phyloP scores from a whole-genome alignment of 2,329 filamentous ascomycete genomes.

The Colletotrichum sp. region DNA sequence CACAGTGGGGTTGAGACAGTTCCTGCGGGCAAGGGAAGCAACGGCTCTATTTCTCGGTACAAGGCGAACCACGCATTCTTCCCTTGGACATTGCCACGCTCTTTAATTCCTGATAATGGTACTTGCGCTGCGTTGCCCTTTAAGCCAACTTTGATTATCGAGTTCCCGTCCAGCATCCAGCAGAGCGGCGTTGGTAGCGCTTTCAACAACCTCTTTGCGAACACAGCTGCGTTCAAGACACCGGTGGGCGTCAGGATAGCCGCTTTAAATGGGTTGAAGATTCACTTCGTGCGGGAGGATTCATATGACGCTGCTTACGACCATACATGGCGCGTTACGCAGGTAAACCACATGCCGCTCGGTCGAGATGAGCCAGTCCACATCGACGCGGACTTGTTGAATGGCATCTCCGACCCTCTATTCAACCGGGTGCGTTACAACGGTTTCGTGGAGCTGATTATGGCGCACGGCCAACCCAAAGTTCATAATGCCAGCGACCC shows the following conservation, averaged over 20 bases:
- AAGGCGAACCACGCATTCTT: slow-evolving; percentile 84
- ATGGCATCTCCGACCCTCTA: slow-evolving; percentile 79
- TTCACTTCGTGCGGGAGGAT: slow-evolving; percentile 72
- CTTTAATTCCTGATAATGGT: slow-evolving; percentile 76
- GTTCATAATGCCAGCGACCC: slow-evolving; percentile 28
- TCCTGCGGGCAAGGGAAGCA: slow-evolving; percentile 45
- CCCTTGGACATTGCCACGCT: slow-evolving; percentile 87
- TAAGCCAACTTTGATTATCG: slow-evolving; percentile 71
- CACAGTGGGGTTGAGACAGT: slow-evolving; percentile 49
- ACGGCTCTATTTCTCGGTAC: slow-evolving; percentile 32
- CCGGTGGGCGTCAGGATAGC: slow-evolving; percentile 30
- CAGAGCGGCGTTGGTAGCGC: slow-evolving; percentile 28
- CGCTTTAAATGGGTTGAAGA: slow-evolving; percentile 58
- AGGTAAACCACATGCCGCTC: slow-evolving; percentile 79
- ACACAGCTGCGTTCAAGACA: slow-evolving; percentile 24
- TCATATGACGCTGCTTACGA: slow-evolving; percentile 39
- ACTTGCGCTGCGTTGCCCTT: slow-evolving; percentile 75
- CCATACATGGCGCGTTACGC: slow-evolving; percentile 72
- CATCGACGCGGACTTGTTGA: slow-evolving; percentile 76
- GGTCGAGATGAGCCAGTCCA: slow-evolving; percentile 89
- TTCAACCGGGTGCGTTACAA: slow-evolving; percentile 80
- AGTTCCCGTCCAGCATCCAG: slow-evolving; percentile 59
- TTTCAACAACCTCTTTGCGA: slow-evolving; percentile 51
- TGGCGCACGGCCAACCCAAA: slow-evolving; percentile 52
- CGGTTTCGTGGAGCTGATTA: slow-evolving; percentile 73